phyloP scores from a whole-genome alignment of 495 filamentous ascomycete species.

The Daldinia decipiens region DNA sequence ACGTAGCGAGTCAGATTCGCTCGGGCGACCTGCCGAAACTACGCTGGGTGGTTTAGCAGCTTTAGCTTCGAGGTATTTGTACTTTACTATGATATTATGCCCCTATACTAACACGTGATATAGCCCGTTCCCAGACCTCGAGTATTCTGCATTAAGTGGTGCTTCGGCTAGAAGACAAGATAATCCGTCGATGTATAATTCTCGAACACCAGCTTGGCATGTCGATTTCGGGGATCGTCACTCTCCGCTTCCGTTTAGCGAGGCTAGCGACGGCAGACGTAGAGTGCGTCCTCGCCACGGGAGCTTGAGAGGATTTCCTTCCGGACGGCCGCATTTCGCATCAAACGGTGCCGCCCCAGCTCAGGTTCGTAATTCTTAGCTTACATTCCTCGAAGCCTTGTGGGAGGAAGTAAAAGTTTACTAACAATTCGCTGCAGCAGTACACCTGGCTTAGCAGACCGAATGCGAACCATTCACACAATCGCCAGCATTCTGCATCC shows the following conservation, averaged over 20 bases:
- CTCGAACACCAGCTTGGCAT: conserved; percentile 23
- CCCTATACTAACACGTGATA: conserved; percentile 9
- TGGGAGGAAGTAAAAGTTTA: conserved; percentile 6
- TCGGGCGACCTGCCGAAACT: conserved; percentile 8
- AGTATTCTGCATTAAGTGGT: conserved; percentile 9
- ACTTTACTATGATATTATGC: background rate
- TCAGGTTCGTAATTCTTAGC: conserved; percentile 21
- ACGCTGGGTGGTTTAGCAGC: conserved; percentile 10
- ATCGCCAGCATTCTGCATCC: conserved; percentile 26
- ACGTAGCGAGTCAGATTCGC: conserved; percentile 21
- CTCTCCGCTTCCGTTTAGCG: conserved; percentile 51
- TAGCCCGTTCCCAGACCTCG: conserved; percentile 32
- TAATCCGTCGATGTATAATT: conserved; percentile 5
- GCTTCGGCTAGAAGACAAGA: conserved; percentile 31
- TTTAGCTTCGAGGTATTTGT: conserved; percentile 35
- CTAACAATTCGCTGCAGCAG: conserved; percentile 40
- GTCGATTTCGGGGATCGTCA: conserved; percentile 47
- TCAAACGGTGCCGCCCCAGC: conserved; percentile 12
- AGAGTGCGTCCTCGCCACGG: conserved; percentile 53
- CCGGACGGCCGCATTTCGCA: conserved; percentile 22
- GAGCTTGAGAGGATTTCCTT: conserved; percentile 41
- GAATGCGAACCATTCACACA: conserved; percentile 23
- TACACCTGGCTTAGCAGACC: conserved; percentile 31
- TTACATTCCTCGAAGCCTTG: background rate
- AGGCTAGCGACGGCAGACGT: conserved; percentile 50